Conservation (phyloP, 2,329 filamentous ascomycete species). For the Elsinoe ampelina region DNA sequence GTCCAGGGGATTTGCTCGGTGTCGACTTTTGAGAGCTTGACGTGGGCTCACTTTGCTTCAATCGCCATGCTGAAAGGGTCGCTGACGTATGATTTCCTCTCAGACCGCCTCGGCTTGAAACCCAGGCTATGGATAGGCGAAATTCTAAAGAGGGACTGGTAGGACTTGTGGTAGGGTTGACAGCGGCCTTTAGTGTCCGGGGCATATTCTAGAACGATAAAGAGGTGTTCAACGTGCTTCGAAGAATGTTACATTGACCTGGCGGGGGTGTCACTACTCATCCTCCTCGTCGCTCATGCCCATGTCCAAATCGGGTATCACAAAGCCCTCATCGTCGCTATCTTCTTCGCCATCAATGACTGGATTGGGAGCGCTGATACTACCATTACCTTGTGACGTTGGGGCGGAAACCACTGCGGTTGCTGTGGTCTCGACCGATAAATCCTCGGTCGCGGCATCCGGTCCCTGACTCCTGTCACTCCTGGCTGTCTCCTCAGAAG, state of each 20-base stretch:
- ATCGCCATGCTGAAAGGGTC: too few species aligned
- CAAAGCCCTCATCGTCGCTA: conserved; percentile 29
- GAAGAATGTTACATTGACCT: background rate
- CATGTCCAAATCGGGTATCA: conserved; percentile 28
- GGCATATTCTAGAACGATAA: too few species aligned
- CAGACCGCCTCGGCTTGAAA: too few species aligned
- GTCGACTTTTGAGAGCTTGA: background rate
- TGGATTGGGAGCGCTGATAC: background rate
- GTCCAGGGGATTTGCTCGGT: background rate
- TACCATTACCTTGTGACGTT: background rate
- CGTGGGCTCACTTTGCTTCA: too few species aligned
- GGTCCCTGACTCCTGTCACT: background rate
- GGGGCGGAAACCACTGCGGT: background rate
- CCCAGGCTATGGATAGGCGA: too few species aligned
- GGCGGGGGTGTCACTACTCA: conserved; percentile 13
- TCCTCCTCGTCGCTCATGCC: conserved; percentile 23
- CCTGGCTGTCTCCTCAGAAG: background rate
- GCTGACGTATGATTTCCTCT: too few species aligned
- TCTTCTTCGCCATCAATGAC: conserved; percentile 12
- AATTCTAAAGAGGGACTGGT: too few species aligned
- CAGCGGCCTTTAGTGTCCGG: too few species aligned
- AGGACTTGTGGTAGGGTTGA: too few species aligned
- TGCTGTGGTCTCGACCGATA: background rate
- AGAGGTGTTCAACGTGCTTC: background rate
- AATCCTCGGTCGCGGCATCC: background rate